Base-by-base conservation (phyloP, 768 basidiomycete genomes). In the Tulasnella calospora region DNA sequence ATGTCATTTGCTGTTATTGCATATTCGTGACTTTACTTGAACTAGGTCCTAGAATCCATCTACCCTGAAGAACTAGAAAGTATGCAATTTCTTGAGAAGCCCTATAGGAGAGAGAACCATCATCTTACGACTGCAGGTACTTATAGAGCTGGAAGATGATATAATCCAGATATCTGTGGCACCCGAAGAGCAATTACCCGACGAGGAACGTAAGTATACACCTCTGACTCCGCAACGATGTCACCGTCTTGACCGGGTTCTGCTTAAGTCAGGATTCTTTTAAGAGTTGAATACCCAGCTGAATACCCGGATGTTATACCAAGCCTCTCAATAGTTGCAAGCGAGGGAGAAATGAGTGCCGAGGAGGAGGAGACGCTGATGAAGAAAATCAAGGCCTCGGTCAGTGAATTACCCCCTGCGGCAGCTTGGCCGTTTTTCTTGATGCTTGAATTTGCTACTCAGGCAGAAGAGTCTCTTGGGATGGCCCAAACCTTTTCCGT, bases 401-500 rank as follows among this genome's bases (percentile, higher is more conserved):
- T 87, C 80, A 85, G 85, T 81, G 86, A 90, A 82, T 91, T 91
- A 84, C 78, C 90, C 79, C 74, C 69, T 78, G 21, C 10, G 67
- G 12, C 57, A 61, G 55, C 44, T 40, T 21, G 38, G 30, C 74
- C 17, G 27, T 78, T 76, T 79, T 21, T 55, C 79, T 33, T 79
- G 77, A 10, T 41, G 13, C 80, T 21, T 21, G 33, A 10, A 27
- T 2, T 61, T 35, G 1, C 6, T 67, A 17, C 3, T 12, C 15
- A 94, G 92, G 93, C 92, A 77, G 89, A 92, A 82, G 94, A 96
- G 82, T 95, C 93, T 83, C 82, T 94, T 30, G 95, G 95, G 61
- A 96, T 96, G 92, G 96, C 98, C 2, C 98, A 99, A 96, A 96
- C 96, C 23, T 99, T 98, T 83, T 95, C 97, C 0, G 87, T 99